Percentiles rank a stretch among this genome's conserved stretches.
Conservation (phyloP, 176 grass and related monocot genomes). For the Tuctoria greenei region DNA sequence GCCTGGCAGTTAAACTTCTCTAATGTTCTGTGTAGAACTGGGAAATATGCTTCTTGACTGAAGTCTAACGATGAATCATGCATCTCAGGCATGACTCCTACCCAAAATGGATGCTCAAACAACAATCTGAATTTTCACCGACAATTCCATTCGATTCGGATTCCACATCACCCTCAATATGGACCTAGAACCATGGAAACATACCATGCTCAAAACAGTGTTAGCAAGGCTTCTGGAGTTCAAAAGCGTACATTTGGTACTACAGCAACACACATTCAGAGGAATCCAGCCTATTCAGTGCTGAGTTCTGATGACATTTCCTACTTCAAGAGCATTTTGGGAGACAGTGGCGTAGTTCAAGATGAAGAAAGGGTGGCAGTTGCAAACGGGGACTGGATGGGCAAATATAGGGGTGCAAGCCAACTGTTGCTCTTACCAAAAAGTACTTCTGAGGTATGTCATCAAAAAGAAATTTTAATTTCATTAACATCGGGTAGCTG, state of each 20-base stretch:
- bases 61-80: slow-evolving; percentile 14
- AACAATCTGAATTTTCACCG: slow-evolving; percentile 11
- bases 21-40: neutral
- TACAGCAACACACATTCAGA: slow-evolving; percentile 42
- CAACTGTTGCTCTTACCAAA: slow-evolving; percentile 82
- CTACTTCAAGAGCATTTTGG: slow-evolving; percentile 80
- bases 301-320: slow-evolving; percentile 69
- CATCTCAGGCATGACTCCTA: slow-evolving; percentile 18
- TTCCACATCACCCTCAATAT: neutral
- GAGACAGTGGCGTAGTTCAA: slow-evolving; percentile 73
- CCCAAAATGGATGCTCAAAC: slow-evolving; percentile 16
- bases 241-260: slow-evolving; percentile 53
- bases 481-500: neutral
- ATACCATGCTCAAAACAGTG: slow-evolving; percentile 5
- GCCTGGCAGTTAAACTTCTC: neutral
- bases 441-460: slow-evolving; percentile 65
- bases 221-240: slow-evolving; percentile 31
- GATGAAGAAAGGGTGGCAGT: slow-evolving; percentile 75
- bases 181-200: slow-evolving; percentile 10
- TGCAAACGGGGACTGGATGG: slow-evolving; percentile 87
- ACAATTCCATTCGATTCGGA: slow-evolving; percentile 29
- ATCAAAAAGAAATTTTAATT: neutral
- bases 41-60: slow-evolving; percentile 4
- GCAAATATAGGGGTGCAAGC: slow-evolving; percentile 81
- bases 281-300: slow-evolving; percentile 73